These are phyloP conservation scores for Kingdonia uniflora DNA, from an alignment of 164 flowering plant species.

Conservation along the genomic window DNA sequence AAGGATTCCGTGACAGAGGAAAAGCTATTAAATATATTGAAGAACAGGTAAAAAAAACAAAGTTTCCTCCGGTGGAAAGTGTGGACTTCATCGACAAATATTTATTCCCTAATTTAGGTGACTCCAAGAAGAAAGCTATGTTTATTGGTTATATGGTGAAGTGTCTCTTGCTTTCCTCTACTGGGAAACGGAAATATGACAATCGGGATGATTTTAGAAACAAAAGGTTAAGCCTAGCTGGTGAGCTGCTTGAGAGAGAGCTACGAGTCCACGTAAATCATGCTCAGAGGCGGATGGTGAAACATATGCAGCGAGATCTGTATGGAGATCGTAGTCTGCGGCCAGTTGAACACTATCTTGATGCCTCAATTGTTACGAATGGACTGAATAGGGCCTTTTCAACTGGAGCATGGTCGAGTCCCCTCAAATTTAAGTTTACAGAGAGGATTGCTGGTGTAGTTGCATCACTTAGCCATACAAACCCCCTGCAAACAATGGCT, in stretches of 20 bases:
- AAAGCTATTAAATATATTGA: constrained; percentile 34
- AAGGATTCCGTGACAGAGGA: constrained; percentile 40
- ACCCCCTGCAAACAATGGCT: constrained; percentile 62
- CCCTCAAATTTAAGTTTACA: constrained; percentile 42
- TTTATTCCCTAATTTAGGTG: constrained; percentile 48
- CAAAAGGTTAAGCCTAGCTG: constrained; percentile 78
- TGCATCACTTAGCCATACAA: constrained; percentile 68
- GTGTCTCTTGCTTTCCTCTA: constrained; percentile 49
- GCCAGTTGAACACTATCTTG: constrained; percentile 64
- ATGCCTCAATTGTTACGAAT: constrained; percentile 71
- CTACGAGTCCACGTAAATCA: constrained; percentile 54
- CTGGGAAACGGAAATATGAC: constrained; percentile 58
- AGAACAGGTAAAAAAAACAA: constrained; percentile 21
- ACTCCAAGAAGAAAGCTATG: constrained; percentile 49
- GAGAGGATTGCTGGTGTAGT: constrained; percentile 76
- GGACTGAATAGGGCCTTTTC: constrained; percentile 90
- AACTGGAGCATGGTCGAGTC: constrained; percentile 85
- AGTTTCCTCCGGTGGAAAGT: constrained; percentile 55
- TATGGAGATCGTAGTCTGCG: constrained; percentile 51
- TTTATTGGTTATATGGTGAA: constrained; percentile 89
- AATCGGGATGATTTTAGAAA: constrained; percentile 80
- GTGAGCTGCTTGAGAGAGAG: constrained; percentile 75
- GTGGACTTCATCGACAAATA: constrained; percentile 32
- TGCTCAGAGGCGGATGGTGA: constrained; percentile 71
- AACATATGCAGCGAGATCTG: constrained; percentile 73